phyloP scores from a whole-genome alignment of 805 yeast species.

The Teunomyces atbi region DNA sequence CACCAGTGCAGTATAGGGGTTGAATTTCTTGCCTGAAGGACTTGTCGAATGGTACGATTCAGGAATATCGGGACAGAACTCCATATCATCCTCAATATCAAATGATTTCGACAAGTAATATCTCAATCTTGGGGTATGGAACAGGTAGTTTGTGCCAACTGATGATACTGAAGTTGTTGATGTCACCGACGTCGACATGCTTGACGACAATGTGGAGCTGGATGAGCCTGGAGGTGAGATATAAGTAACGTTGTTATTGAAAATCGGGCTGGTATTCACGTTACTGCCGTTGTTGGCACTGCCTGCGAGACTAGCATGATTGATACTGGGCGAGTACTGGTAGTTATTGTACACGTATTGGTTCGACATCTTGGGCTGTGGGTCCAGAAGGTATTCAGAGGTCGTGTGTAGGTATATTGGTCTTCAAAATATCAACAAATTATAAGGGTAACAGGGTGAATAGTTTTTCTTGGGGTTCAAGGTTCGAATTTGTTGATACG shows the following conservation, averaged over 20 bases:
- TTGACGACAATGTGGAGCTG: slow-evolving; percentile 13
- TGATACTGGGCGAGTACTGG: slow-evolving; percentile 31
- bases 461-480: neutral
- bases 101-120: slow-evolving; percentile 59
- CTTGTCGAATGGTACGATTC: slow-evolving; percentile 24
- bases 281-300: slow-evolving; percentile 7
- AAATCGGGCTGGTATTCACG: slow-evolving; percentile 28
- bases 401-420: neutral
- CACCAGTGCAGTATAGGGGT: slow-evolving; percentile 64
- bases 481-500: slow-evolving; percentile 2
- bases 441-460: neutral
- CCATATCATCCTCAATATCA: slow-evolving; percentile 62
- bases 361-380: slow-evolving; percentile 26
- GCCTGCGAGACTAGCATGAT: slow-evolving; percentile 13
- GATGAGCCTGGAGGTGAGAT: slow-evolving; percentile 20
- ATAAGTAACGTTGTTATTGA: slow-evolving; percentile 24
- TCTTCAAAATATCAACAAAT: neutral
- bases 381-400: neutral
- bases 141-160: slow-evolving; percentile 27
- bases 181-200: slow-evolving; percentile 5
- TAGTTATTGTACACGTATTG: slow-evolving; percentile 35
- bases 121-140: slow-evolving; percentile 51
- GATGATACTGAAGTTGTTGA: slow-evolving; percentile 8
- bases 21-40: slow-evolving; percentile 50
- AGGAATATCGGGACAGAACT: slow-evolving; percentile 62